Base-by-base conservation (phyloP, 306 rosid species). In the Echinosophora koreensis region DNA sequence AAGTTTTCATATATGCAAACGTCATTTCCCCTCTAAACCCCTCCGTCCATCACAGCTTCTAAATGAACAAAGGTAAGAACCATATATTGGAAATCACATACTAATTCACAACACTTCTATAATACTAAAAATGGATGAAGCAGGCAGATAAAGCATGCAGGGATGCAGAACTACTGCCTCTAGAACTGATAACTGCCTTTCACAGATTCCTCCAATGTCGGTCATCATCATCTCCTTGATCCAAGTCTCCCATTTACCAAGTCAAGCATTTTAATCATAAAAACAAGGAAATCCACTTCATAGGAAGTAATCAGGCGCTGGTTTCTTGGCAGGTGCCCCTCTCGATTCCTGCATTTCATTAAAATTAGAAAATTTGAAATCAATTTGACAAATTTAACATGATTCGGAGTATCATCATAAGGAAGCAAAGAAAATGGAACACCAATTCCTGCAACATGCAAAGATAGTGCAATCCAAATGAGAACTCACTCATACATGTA, bases 251-350 rank as follows among this genome's bases (percentile, higher is more conserved):
- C 52, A 44, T 77, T 76, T 73, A 86, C 74, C 86, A 73, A 76
- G 83, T 83, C 63, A 59, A 84, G 79, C 85, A 77, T 55, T 35
- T 56, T 37, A 73, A 87, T 66, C 50, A 57, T 27, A 41, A 30
- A 68, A 69, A 58, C 71, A 73, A 54, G 8, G 71, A 39, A 66
- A 59, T 18, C 69, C 37, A 8, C 54, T 51, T 93, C 84, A 96
- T 41, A 96, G 83, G 83, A 96, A 96, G 90, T 93, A 96, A 80
- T 96, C 99, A 2, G 99, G 99, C 6, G 98, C 92, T n/a, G 99
- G 98, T 80, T 85, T 96, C 83, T 91, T 96, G 63, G 90, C 91
- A 13, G 90, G 98, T 3, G 94, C 46, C 39, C 98, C 98, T 90
- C 98, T 91, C 72, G 99, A 91, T 71, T 96, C 99, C 99, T 93